A percentile compares a stretch with the other conserved stretches of the same genome.
phyloP scores from a whole-genome alignment of 495 filamentous ascomycete genomes.

The Aeminium ludgeri region DNA sequence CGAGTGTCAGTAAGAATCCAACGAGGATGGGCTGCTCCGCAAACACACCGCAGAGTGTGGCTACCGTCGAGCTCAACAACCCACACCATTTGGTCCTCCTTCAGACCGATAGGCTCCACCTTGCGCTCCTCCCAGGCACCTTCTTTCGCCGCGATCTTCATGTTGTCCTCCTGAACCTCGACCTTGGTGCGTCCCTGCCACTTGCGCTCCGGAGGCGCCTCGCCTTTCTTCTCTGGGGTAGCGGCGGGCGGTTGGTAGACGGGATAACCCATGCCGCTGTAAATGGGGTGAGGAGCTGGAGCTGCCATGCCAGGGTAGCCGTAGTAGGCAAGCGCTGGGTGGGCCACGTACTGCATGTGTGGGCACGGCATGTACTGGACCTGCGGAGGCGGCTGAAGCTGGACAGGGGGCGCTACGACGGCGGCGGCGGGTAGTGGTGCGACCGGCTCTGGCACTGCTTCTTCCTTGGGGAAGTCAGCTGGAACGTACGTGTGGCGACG shows the following conservation, averaged over 20 bases:
- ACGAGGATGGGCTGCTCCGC: not conserved
- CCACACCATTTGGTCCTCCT: slow-evolving; percentile 24
- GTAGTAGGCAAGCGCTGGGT: slow-evolving; percentile 6
- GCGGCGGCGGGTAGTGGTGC: not conserved
- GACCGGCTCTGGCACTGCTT: not conserved
- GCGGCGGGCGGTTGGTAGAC: not conserved
- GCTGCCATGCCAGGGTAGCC: not conserved
- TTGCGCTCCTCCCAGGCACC: slow-evolving; percentile 19
- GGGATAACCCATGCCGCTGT: not conserved
- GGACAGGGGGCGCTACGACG: not conserved
- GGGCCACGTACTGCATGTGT: not conserved
- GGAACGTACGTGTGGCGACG: slow-evolving; percentile 4
- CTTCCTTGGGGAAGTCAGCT: not conserved
- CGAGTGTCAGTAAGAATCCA: too few species aligned
- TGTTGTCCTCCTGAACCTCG: slow-evolving; percentile 22
- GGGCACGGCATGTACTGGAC: slow-evolving; percentile 2
- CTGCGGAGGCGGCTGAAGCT: not conserved
- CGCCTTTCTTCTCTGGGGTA: slow-evolving; percentile 1
- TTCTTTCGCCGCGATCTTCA: slow-evolving; percentile 19
- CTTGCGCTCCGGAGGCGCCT: not conserved
- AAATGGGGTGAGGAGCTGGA: not conserved
- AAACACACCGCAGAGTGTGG: slow-evolving; percentile 16
- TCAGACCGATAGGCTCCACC: slow-evolving; percentile 19
- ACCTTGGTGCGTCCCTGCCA: slow-evolving; percentile 19
- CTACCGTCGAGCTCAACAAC: slow-evolving; percentile 19